phyloP scores from a whole-genome alignment of 768 basidiomycete species.

The Tubosaeta sp. region DNA sequence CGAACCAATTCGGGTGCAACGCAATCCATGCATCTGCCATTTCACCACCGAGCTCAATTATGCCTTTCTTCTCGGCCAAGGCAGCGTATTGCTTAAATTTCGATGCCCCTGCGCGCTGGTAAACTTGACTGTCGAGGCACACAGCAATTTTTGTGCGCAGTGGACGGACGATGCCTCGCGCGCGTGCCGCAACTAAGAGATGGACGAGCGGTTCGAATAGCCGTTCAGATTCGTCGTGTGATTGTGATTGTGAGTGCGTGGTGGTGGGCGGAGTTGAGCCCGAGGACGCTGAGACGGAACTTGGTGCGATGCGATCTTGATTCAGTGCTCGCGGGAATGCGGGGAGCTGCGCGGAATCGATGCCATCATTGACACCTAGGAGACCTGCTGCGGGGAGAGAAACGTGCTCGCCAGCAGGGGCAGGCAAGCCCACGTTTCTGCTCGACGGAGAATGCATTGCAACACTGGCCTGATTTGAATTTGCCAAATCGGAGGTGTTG shows the following conservation, averaged over 20 bases:
- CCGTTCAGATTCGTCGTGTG: slow-evolving; percentile 6
- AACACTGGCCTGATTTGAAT: slow-evolving; percentile 2
- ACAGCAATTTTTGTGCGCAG: slow-evolving; percentile 37
- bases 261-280: slow-evolving; percentile 5
- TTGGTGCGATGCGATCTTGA: background rate
- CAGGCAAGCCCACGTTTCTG: slow-evolving; percentile 7
- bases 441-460: slow-evolving; percentile 5
- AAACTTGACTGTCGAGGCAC: slow-evolving; percentile 31
- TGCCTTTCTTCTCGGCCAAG: slow-evolving; percentile 24
- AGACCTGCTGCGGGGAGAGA: background rate
- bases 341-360: slow-evolving; percentile 3
- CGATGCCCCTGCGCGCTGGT: slow-evolving; percentile 23
- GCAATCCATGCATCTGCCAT: slow-evolving; percentile 23
- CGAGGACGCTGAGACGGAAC: slow-evolving; percentile 1
- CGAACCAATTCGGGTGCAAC: slow-evolving; percentile 26
- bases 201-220: slow-evolving; percentile 30
- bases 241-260: background rate
- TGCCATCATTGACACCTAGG: background rate
- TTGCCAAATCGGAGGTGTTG: background rate
- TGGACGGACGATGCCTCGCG: slow-evolving; percentile 31
- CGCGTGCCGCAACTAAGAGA: slow-evolving; percentile 18
- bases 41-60: slow-evolving; percentile 24
- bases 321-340: slow-evolving; percentile 3
- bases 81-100: slow-evolving; percentile 26
- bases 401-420: slow-evolving; percentile 1